Conservation (phyloP, 2,329 filamentous ascomycete species). For the Cercospora zeina region DNA sequence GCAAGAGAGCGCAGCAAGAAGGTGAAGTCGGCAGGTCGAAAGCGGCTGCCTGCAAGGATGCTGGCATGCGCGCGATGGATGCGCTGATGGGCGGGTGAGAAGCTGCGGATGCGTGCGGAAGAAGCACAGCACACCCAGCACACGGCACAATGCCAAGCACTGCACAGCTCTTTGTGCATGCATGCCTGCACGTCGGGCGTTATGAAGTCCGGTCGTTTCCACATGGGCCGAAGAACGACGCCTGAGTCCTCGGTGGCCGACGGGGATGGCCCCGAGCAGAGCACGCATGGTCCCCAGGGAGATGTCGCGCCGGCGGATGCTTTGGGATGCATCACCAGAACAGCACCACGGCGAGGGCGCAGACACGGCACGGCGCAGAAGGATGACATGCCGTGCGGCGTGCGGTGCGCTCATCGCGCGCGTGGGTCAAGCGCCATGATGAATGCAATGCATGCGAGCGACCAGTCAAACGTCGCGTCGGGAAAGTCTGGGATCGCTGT, state of each 20-base stretch:
- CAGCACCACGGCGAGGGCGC: no score
- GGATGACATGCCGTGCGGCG: no score
- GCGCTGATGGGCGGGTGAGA: not conserved
- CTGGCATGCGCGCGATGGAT: not conserved
- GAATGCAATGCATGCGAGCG: not conserved
- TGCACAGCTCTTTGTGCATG: not conserved
- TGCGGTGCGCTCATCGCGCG: constrained; percentile 1
- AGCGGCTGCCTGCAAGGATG: constrained; percentile 9
- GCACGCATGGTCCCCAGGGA: not conserved
- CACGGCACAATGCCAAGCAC: no score
- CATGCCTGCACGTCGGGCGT: constrained; percentile 10
- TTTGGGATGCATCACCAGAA: no score
- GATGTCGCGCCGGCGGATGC: no score
- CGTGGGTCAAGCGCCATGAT: not conserved
- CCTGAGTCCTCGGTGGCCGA: not conserved
- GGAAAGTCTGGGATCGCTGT: not conserved
- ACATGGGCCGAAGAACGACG: constrained; percentile 3
- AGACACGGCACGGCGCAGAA: no score
- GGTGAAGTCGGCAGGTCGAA: constrained; percentile 3
- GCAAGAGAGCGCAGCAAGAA: not conserved
- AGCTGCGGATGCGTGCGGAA: constrained; percentile 4
- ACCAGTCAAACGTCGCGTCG: not conserved
- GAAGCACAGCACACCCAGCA: not conserved
- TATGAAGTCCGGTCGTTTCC: not conserved
- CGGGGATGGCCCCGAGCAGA: not conserved